Evolutionary conservation across 163 green algal species (phyloP).

Genomic region (Scenedesmus sp.): DNA sequence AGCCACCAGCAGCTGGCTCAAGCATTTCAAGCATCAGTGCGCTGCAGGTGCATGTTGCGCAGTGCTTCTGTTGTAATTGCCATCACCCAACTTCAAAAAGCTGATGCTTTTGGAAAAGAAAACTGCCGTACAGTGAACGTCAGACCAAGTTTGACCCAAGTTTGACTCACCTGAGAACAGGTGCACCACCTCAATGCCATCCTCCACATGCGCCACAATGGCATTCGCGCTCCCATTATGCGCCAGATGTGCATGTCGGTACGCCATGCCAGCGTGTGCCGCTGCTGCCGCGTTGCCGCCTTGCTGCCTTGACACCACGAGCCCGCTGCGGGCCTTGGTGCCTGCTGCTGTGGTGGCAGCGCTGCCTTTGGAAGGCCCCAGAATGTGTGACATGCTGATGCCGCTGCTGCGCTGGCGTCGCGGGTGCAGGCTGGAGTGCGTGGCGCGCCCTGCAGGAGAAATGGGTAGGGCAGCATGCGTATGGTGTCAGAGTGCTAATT

Average conservation of each 20-base stretch:
- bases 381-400: background rate
- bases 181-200: constrained; percentile 94
- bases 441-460: constrained; percentile 3
- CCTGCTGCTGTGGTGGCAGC: background rate
- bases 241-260: constrained; percentile 25
- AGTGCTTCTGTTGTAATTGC: no score
- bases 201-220: constrained; percentile 91
- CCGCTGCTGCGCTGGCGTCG: background rate
- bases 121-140: background rate
- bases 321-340: background rate
- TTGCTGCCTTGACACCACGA: constrained; percentile 40
- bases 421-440: constrained; percentile 36
- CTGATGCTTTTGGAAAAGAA: background rate
- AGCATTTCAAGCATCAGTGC: no score
- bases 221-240: constrained; percentile 81
- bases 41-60: no score
- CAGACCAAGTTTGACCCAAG: no score
- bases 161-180: constrained; percentile 70
- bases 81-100: no score
- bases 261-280: constrained; percentile 33
- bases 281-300: background rate
- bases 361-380: background rate
- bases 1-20: no score
- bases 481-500: no score
- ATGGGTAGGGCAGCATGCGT: no score